phyloP scores from a whole-genome alignment of 352 stramenopile genomes.

The Peronospora belbahrii region DNA sequence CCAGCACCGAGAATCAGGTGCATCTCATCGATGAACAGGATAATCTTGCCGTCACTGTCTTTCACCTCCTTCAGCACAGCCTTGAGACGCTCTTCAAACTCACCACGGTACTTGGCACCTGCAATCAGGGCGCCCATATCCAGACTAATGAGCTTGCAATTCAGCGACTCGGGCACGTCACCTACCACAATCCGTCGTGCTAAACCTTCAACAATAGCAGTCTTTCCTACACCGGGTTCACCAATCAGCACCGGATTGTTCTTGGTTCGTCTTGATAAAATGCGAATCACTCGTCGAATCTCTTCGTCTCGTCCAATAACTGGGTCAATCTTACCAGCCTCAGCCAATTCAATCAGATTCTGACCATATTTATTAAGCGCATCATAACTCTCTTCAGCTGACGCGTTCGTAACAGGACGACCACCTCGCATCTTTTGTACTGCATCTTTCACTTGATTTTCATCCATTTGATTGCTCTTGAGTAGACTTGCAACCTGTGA shows the following conservation, averaged over 20 bases:
- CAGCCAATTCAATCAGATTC: constrained; percentile 89
- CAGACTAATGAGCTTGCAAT: constrained; percentile 87
- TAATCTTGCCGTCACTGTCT: constrained; percentile 92
- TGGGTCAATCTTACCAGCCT: constrained; percentile 94
- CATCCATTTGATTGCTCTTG: constrained; percentile 56
- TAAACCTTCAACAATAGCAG: constrained; percentile 92
- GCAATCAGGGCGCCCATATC: constrained; percentile 96
- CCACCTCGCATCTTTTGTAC: constrained; percentile 54
- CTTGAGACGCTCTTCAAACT: constrained; percentile 98
- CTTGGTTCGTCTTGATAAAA: constrained; percentile 94
- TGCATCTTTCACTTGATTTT: constrained; percentile 56
- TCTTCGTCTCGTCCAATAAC: constrained; percentile 97
- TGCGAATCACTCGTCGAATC: constrained; percentile 93
- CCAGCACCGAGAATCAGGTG: constrained; percentile 95
- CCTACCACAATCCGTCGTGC: constrained; percentile 94
- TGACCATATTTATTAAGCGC: constrained; percentile 93
- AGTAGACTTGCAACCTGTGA: constrained; percentile 45
- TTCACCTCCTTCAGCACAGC: constrained; percentile 92
- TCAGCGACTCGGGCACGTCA: constrained; percentile 92
- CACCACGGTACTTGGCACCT: constrained; percentile 95
- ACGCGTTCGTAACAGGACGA: constrained; percentile 61
- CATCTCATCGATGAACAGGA: constrained; percentile 99
- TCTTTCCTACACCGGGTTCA: constrained; percentile 96
- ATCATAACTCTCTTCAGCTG: constrained; percentile 89
- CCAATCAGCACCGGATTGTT: constrained; percentile 97